Evolutionary conservation across 1,284 basidiomycete genomes (phyloP).

Genomic region (Bondarzewia mesenterica): DNA sequence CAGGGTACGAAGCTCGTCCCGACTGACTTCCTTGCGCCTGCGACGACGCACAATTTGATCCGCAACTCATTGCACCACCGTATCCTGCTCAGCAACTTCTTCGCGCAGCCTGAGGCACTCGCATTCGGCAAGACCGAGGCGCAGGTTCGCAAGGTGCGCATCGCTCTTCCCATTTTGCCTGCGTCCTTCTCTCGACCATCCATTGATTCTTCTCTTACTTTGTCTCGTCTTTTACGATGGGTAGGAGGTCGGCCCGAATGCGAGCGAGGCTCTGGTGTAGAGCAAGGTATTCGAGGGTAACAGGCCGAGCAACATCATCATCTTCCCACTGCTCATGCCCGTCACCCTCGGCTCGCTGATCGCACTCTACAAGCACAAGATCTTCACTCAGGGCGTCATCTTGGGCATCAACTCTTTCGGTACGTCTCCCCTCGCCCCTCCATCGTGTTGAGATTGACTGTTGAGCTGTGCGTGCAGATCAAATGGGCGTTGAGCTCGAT

Average conservation of each 20-base stretch:
- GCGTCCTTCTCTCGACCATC: background rate
- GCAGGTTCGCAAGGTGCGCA: conserved; percentile 49
- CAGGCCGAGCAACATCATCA: conserved; percentile 92
- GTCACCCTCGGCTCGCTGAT: conserved; percentile 82
- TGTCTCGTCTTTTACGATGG: background rate
- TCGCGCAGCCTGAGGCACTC: conserved; percentile 94
- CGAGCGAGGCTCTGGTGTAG: conserved; percentile 84
- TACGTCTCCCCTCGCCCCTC: conserved; percentile 28
- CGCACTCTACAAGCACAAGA: conserved; percentile 98
- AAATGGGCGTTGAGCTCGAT: conserved; percentile 95
- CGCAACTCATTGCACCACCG: conserved; percentile 86
- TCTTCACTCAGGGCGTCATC: conserved; percentile 93
- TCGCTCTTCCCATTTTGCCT: background rate
- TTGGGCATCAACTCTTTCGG: conserved; percentile 99
- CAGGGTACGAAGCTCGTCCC: conserved; percentile 93
- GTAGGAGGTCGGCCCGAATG: conserved; percentile 70
- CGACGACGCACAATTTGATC: conserved; percentile 91
- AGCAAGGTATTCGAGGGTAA: conserved; percentile 98
- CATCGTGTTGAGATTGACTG: too few relatives aligned
- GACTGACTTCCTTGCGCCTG: conserved; percentile 92
- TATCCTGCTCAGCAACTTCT: conserved; percentile 96
- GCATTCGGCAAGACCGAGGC: conserved; percentile 97
- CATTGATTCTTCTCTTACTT: too few relatives aligned
- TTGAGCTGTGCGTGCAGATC: conserved; percentile 38
- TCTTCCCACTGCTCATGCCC: conserved; percentile 92